Conservation (phyloP, 1,284 basidiomycete species). For the Fomes fomentarius region DNA sequence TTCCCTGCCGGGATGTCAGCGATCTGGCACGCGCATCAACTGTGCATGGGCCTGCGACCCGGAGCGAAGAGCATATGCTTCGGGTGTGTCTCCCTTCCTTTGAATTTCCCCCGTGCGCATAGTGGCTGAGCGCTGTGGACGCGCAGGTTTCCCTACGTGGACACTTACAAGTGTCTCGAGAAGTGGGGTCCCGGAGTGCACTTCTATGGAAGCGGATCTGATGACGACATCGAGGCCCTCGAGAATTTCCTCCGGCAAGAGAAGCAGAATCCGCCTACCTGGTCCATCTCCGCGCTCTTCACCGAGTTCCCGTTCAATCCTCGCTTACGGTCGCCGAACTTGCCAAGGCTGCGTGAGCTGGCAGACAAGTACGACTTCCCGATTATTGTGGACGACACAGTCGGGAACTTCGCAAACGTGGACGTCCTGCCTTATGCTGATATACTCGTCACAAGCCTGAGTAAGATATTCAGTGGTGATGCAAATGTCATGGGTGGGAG, state of each 20-base stretch:
- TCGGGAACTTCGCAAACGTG: conserved; percentile 96
- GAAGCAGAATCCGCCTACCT: conserved; percentile 44
- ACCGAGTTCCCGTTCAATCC: conserved; percentile 97
- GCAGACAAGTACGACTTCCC: conserved; percentile 91
- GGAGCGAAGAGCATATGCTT: conserved; percentile 89
- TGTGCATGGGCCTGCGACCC: conserved; percentile 56
- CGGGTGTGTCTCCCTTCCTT: conserved; percentile 54
- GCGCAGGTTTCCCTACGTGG: conserved; percentile 91
- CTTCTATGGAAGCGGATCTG: conserved; percentile 86
- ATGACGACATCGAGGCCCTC: conserved; percentile 76
- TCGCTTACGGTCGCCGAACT: conserved; percentile 82
- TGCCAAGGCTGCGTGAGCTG: conserved; percentile 75
- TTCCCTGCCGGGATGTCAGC: conserved; percentile 91
- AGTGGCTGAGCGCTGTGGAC: background rate
- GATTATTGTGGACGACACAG: conserved; percentile 93
- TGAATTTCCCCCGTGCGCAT: no score
- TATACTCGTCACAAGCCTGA: conserved; percentile 91
- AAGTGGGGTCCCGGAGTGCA: conserved; percentile 98
- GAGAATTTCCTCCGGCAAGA: conserved; percentile 63
- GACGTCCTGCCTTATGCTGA: conserved; percentile 91
- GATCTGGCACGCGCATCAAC: conserved; percentile 89
- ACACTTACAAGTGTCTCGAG: conserved; percentile 95
- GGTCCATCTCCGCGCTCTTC: conserved; percentile 69
- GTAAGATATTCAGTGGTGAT: conserved; percentile 95
- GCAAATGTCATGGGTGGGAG: conserved; percentile 98